Evolutionary conservation across 768 basidiomycete genomes (phyloP).

Genomic region (Gloeopeniophorella convolvens): DNA sequence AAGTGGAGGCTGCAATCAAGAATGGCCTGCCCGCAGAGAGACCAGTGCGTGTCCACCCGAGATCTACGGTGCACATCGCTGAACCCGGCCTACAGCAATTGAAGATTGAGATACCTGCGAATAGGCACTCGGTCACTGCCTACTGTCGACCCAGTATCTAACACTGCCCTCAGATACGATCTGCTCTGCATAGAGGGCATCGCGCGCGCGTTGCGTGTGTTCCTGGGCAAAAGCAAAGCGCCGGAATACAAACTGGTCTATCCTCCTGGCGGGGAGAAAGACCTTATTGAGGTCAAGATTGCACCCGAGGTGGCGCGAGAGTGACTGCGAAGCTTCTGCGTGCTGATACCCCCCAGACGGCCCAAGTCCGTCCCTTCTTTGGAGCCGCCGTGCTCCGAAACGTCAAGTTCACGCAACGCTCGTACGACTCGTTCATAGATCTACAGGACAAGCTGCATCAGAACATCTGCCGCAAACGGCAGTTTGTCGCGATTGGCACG

Average conservation of each 20-base stretch:
- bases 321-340: neutral
- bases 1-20: conserved; percentile 75
- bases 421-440: conserved; percentile 96
- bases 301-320: conserved; percentile 58
- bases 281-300: conserved; percentile 61
- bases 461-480: conserved; percentile 85
- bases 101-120: conserved; percentile 99
- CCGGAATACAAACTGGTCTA: conserved; percentile 71
- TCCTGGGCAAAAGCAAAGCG: conserved; percentile 61
- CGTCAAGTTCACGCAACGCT: conserved; percentile 77
- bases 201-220: conserved; percentile 76
- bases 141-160: too few species aligned
- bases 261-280: conserved; percentile 59
- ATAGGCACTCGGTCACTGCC: too few species aligned
- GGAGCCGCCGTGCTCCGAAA: conserved; percentile 89
- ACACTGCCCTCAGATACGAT: conserved; percentile 66
- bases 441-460: conserved; percentile 99
- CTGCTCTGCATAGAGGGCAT: conserved; percentile 96
- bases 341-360: conserved; percentile 43
- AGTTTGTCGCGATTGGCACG: conserved; percentile 93
- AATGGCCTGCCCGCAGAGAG: conserved; percentile 82
- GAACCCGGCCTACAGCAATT: conserved; percentile 58
- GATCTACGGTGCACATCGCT: neutral
- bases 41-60: conserved; percentile 45
- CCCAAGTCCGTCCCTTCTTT: conserved; percentile 82